Evolutionary conservation across 176 grass and related monocot species (phyloP).

Genomic region (Avena insularis): DNA sequence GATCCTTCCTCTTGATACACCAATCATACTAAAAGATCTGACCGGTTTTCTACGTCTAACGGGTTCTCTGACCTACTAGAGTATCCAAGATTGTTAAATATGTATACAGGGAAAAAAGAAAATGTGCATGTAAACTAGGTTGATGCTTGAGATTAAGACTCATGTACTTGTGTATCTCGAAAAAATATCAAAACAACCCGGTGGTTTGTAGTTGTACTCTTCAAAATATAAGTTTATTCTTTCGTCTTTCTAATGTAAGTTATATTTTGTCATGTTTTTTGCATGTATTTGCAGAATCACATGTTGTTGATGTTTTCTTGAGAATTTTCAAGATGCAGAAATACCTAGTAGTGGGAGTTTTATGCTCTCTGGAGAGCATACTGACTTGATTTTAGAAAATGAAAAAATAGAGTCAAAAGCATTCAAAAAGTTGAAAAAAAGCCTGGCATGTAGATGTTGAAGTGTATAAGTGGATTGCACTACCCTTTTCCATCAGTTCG

Average conservation of each 20-base stretch:
- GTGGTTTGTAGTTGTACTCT: neutral
- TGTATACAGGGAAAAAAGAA: too few species aligned
- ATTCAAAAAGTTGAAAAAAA: too few species aligned
- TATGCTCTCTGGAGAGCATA: too few species aligned
- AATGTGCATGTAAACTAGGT: neutral
- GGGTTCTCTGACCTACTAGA: neutral
- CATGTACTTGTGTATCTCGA: neutral
- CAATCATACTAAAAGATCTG: slow-evolving; percentile 46
- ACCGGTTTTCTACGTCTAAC: slow-evolving; percentile 25
- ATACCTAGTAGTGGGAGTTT: too few species aligned
- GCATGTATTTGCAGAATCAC: neutral
- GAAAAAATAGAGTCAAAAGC: too few species aligned
- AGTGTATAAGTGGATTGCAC: too few species aligned
- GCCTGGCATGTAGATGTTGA: too few species aligned
- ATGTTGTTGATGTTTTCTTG: neutral
- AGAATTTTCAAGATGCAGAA: neutral
- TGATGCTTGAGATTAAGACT: neutral
- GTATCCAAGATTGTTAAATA: neutral
- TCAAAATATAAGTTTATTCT: neutral
- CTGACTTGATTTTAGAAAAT: too few species aligned
- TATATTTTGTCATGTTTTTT: neutral
- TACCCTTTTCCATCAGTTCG: too few species aligned
- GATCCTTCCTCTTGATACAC: slow-evolving; percentile 45
- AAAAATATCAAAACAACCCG: neutral
- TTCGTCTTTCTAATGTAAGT: neutral